A percentile compares a stretch with the other conserved stretches of the same genome.
Conservation (phyloP, 768 basidiomycete species). For the Kondoa malvinella region DNA sequence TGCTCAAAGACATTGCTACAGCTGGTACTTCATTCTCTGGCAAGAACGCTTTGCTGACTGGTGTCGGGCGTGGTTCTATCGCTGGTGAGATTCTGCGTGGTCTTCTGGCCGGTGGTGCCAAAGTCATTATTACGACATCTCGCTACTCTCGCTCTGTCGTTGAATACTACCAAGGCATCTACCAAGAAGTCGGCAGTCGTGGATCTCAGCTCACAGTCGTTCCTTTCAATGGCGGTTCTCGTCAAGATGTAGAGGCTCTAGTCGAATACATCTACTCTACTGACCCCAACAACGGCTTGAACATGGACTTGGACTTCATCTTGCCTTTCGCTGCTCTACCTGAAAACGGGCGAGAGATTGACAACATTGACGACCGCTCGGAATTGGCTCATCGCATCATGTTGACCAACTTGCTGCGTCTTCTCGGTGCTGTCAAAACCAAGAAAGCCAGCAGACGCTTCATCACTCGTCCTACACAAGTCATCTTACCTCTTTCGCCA, state of each 20-base stretch:
- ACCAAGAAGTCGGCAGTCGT: slow-evolving; percentile 82
- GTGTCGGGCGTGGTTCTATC: slow-evolving; percentile 94
- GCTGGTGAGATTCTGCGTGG: slow-evolving; percentile 96
- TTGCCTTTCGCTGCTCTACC: slow-evolving; percentile 96
- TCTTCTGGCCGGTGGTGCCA: slow-evolving; percentile 84
- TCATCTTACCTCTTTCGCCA: slow-evolving; percentile 90
- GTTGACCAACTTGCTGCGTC: slow-evolving; percentile 88
- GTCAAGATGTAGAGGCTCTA: slow-evolving; percentile 93
- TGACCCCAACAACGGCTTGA: slow-evolving; percentile 38
- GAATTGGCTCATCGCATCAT: slow-evolving; percentile 97
- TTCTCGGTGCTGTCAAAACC: slow-evolving; percentile 89
- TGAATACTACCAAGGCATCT: slow-evolving; percentile 96
- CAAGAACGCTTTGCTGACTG: slow-evolving; percentile 94
- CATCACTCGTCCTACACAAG: slow-evolving; percentile 94
- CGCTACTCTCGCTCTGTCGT: slow-evolving; percentile 90
- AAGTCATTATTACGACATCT: slow-evolving; percentile 92
- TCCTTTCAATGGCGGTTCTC: slow-evolving; percentile 97
- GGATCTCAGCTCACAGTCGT: slow-evolving; percentile 96
- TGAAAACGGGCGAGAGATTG: slow-evolving; percentile 96
- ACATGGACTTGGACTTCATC: slow-evolving; percentile 95
- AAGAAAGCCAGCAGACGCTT: slow-evolving; percentile 96
- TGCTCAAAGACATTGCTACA: slow-evolving; percentile 93
- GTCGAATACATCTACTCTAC: slow-evolving; percentile 96
- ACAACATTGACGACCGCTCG: slow-evolving; percentile 87
- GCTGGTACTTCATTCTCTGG: slow-evolving; percentile 97